These are phyloP conservation scores for Lunularia cruciata DNA, from an alignment of 225 moss, liverwort and hornwort genomes.

Conservation along the genomic window DNA sequence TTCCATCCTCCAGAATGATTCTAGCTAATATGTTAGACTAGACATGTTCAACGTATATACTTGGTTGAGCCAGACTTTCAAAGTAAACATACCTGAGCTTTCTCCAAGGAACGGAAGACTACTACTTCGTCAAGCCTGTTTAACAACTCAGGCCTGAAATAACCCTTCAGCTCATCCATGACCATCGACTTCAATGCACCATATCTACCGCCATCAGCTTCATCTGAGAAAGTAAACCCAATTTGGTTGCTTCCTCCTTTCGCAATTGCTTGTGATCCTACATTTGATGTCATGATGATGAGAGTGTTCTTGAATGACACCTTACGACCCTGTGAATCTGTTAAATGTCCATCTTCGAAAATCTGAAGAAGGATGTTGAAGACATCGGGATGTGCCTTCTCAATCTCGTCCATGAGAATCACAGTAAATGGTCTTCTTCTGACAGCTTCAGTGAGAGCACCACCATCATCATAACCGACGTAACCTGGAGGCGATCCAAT, in stretches of 20 bases:
- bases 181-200: constrained; percentile 79
- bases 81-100: constrained; percentile 96
- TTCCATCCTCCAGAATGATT: too few species aligned
- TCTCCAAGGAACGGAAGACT: constrained; percentile 86
- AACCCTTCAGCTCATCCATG: constrained; percentile 89
- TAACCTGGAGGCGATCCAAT: constrained; percentile 97
- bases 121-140: constrained; percentile 93
- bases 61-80: too few species aligned
- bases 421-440: constrained; percentile 87
- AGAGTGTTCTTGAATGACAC: constrained; percentile 91
- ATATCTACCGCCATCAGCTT: constrained; percentile 86
- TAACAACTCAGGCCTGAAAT: constrained; percentile 89
- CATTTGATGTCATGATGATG: constrained; percentile 92
- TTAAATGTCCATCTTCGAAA: constrained; percentile 90
- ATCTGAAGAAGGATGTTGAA: constrained; percentile 93
- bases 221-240: constrained; percentile 78
- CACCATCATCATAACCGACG: constrained; percentile 91
- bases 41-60: too few species aligned
- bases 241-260: constrained; percentile 88
- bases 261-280: constrained; percentile 82
- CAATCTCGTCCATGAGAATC: constrained; percentile 93
- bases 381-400: constrained; percentile 94
- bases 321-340: constrained; percentile 84
- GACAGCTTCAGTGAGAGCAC: constrained; percentile 89
- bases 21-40: too few species aligned